Evolutionary conservation across 1,139 yeast genomes (phyloP).

Genomic region (Nakaseomyces kungkrabaensis): DNA sequence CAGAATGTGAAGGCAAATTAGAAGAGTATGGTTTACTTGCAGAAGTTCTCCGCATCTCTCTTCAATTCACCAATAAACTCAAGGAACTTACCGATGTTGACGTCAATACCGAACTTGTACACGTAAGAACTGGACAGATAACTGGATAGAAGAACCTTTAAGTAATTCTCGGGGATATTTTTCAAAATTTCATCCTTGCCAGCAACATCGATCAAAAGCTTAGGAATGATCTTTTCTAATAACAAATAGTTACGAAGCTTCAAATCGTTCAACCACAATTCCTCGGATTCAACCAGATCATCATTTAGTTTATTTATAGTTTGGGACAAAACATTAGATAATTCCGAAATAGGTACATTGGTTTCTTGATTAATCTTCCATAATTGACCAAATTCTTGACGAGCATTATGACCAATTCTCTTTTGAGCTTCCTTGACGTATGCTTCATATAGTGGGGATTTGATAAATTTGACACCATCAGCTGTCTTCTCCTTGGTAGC

Average conservation of each 20-base stretch:
- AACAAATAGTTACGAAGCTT: conserved; percentile 71
- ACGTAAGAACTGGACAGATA: conserved; percentile 83
- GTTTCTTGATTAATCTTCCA: conserved; percentile 68
- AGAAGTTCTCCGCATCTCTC: conserved; percentile 19
- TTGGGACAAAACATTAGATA: conserved; percentile 76
- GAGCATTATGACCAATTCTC: conserved; percentile 68
- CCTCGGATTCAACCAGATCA: conserved; percentile 73
- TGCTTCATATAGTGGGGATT: conserved; percentile 64
- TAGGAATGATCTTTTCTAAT: conserved; percentile 63
- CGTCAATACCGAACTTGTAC: conserved; percentile 70
- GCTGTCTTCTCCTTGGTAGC: conserved; percentile 27
- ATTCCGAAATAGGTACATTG: conserved; percentile 62
- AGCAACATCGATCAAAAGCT: conserved; percentile 54
- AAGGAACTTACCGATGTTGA: conserved; percentile 29
- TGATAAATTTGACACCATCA: conserved; percentile 5
- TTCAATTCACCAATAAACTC: conserved; percentile 29
- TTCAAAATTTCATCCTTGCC: conserved; percentile 66
- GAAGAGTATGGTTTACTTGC: background rate
- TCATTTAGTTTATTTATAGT: conserved; percentile 86
- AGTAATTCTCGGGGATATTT: conserved; percentile 80
- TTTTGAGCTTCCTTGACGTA: conserved; percentile 80
- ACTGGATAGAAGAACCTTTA: conserved; percentile 85
- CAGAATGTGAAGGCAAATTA: background rate
- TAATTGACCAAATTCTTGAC: conserved; percentile 73
- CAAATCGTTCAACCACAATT: conserved; percentile 75